phyloP scores from a whole-genome alignment of 768 basidiomycete species.

The Royoungia palumana region DNA sequence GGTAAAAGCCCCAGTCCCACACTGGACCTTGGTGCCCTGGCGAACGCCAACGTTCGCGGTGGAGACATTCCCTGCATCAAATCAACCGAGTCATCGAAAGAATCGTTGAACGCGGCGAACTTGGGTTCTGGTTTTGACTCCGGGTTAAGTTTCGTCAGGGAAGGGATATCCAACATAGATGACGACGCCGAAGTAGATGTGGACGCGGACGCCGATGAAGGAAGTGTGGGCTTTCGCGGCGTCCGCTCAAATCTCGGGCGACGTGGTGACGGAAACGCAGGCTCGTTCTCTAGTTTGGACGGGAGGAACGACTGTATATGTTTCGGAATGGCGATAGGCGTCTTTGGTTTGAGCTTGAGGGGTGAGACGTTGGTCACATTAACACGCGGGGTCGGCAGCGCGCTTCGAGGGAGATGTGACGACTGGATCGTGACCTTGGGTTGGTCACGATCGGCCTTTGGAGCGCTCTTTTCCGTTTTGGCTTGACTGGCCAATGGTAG shows the following conservation, averaged over 20 bases:
- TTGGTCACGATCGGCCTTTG: conserved; percentile 47
- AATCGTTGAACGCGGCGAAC: conserved; percentile 31
- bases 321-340: conserved; percentile 50
- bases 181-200: conserved; percentile 34
- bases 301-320: conserved; percentile 61
- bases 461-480: conserved; percentile 42
- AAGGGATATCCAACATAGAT: conserved; percentile 46
- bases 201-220: conserved; percentile 19
- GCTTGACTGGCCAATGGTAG: conserved; percentile 35
- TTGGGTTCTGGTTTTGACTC: conserved; percentile 44
- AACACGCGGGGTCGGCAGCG: conserved; percentile 37
- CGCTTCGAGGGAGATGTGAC: conserved; percentile 24
- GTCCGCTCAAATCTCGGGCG: conserved; percentile 28
- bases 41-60: conserved; percentile 53
- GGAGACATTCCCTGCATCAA: conserved; percentile 46
- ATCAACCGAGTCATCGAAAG: conserved; percentile 39
- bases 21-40: conserved; percentile 37
- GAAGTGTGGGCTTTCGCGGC: conserved; percentile 22
- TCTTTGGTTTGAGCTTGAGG: conserved; percentile 54
- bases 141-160: conserved; percentile 36
- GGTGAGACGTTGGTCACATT: conserved; percentile 42
- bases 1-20: conserved; percentile 32
- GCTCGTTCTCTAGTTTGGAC: conserved; percentile 62
- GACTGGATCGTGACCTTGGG: conserved; percentile 36
- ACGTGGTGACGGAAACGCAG: conserved; percentile 43